Evolutionary conservation across 768 basidiomycete species (phyloP).

Genomic region (Tephrocybe sp.): DNA sequence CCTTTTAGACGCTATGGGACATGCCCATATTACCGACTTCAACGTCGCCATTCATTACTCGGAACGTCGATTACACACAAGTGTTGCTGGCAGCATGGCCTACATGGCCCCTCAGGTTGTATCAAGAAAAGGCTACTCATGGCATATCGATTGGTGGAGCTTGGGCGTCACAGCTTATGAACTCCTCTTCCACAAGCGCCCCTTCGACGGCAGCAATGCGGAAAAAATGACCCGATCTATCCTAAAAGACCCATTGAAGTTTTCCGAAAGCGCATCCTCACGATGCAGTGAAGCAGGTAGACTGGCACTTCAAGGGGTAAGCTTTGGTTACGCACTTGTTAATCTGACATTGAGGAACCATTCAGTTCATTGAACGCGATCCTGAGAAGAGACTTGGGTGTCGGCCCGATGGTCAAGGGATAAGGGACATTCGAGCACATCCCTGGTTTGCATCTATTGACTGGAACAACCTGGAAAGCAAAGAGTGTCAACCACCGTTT

Average conservation of each 20-base stretch:
- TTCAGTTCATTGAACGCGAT: slow-evolving; percentile 84
- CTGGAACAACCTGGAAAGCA: slow-evolving; percentile 77
- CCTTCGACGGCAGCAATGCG: slow-evolving; percentile 88
- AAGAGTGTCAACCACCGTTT: slow-evolving; percentile 76
- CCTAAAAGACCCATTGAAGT: slow-evolving; percentile 71
- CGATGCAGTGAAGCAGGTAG: slow-evolving; percentile 69
- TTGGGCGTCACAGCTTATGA: slow-evolving; percentile 90
- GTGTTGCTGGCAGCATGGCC: slow-evolving; percentile 97
- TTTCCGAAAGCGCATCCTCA: slow-evolving; percentile 67
- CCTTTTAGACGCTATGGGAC: slow-evolving; percentile 88
- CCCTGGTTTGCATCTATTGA: slow-evolving; percentile 84
- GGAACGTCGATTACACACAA: slow-evolving; percentile 82
- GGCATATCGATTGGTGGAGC: slow-evolving; percentile 96
- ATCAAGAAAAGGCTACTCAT: slow-evolving; percentile 87
- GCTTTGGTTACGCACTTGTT: slow-evolving; percentile 24
- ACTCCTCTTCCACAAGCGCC: slow-evolving; percentile 78
- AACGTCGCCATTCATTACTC: slow-evolving; percentile 99
- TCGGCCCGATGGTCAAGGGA: slow-evolving; percentile 61
- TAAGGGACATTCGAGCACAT: slow-evolving; percentile 78
- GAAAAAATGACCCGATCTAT: slow-evolving; percentile 90
- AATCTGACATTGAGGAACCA: slow-evolving; percentile 16
- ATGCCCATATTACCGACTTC: slow-evolving; percentile 97
- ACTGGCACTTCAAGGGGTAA: slow-evolving; percentile 65
- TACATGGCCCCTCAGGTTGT: slow-evolving; percentile 99
- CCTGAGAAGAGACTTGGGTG: slow-evolving; percentile 80